Percentiles rank a stretch among this genome's conserved stretches.
phyloP scores from a whole-genome alignment of 1,139 yeast genomes.

The Saccharomycopsis hybrid region DNA sequence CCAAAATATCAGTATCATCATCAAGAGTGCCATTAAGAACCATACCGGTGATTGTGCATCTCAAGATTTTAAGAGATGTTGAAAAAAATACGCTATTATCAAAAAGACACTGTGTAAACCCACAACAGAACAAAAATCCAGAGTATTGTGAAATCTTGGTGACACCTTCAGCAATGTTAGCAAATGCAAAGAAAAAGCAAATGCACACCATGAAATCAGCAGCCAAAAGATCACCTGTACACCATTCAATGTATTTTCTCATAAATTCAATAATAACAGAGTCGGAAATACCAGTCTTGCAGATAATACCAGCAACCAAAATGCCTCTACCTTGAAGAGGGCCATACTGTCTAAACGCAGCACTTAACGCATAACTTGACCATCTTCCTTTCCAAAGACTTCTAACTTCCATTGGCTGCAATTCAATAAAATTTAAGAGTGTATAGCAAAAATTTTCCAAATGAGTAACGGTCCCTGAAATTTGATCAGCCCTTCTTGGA shows the following conservation, averaged over 20 bases:
- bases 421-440: conserved; percentile 51
- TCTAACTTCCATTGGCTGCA: conserved; percentile 42
- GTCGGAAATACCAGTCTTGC: conserved; percentile 59
- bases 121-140: conserved; percentile 64
- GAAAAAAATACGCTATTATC: conserved; percentile 26
- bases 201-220: conserved; percentile 22
- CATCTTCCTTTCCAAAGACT: conserved; percentile 64
- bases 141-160: conserved; percentile 48
- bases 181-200: conserved; percentile 39
- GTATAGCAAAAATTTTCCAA: conserved; percentile 63
- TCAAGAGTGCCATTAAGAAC: conserved; percentile 26
- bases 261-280: conserved; percentile 44
- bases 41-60: conserved; percentile 30
- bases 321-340: conserved; percentile 69
- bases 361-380: conserved; percentile 59
- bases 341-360: conserved; percentile 55
- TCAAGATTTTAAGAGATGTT: conserved; percentile 39
- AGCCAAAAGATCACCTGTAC: background rate
- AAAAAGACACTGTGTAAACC: conserved; percentile 33
- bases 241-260: conserved; percentile 12
- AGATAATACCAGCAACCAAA: conserved; percentile 63
- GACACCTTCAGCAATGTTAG: conserved; percentile 60
- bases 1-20: conserved; percentile 22
- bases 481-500: conserved; percentile 36
- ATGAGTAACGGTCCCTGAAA: conserved; percentile 46